Evolutionary conservation across 1,284 basidiomycete species (phyloP), one percentile per base, ranked within the genome.

Genomic region (Porogramme epimiltina): DNA sequence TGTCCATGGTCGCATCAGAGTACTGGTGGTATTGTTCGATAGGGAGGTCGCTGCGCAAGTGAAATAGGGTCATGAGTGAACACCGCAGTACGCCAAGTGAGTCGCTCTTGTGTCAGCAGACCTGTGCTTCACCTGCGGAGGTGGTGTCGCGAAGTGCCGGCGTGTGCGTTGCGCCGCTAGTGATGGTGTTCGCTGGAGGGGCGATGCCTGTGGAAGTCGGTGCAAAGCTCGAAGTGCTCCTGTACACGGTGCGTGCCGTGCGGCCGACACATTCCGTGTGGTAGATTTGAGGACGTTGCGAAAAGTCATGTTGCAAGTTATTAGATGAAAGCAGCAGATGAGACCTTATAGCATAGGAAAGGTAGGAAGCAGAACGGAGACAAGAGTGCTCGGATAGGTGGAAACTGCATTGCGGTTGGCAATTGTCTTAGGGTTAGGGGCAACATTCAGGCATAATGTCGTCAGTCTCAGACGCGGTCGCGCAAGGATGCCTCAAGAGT

Each of bases 1-100:
- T 73, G 55, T 93, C 89, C 91, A 99, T 95, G 31, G 91, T 85
- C 42, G 75, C 68, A 56, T 98, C 93, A 0, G 95, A 84, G 28
- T 92, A 71, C 39, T 72, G 68, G 65, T 97, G 87, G 69, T 98
- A 99, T 56, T 80, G 74, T 34, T 85, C 78, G 55, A 78, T 76
- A 1, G 82, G 71, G n/a, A 94, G 65, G 26, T 80, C 64, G 61
- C 68, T 70, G 60, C 44, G 46, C 22, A 39, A 10, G 47, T 49
- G 39, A 31, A 31, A 49, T 45, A 42, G 52, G 34, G 28, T 40
- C 23, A 45, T 59, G 36, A 55, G 45, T 51, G 20, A 24, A 37
- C 24, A 20, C 42, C 42, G 41, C 45, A 42, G 42, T 43, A 31
- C 42, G 19, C 24, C 24, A 31, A 36, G 34, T 25, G 16, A 45